phyloP scores from a whole-genome alignment of 2,329 filamentous ascomycete genomes.

The Fusarium nelsonii region DNA sequence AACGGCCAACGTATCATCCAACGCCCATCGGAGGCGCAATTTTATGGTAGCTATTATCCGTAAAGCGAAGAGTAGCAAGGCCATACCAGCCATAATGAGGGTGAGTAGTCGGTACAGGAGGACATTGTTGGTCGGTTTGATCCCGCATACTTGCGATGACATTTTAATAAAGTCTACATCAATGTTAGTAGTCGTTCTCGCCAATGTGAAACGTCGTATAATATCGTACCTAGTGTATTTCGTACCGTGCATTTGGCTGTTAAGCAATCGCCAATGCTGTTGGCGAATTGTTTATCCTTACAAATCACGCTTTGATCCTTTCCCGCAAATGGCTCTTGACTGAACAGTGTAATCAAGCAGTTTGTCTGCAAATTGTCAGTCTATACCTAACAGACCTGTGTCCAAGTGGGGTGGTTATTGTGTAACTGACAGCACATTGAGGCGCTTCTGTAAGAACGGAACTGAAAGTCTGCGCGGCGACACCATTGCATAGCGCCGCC shows the following conservation, averaged over 20 bases:
- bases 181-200: not conserved
- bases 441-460: not conserved
- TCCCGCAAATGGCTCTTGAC: not conserved
- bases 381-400: no score
- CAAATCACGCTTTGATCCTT: slow-evolving; percentile 3
- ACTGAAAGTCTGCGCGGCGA: not conserved
- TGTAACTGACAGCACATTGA: not conserved
- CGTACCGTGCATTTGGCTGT: slow-evolving; percentile 9
- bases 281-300: not conserved
- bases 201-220: rapidly evolving
- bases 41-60: not conserved
- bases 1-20: slow-evolving; percentile 6
- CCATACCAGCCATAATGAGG: not conserved
- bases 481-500: not conserved
- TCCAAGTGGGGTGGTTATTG: no score
- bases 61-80: not conserved
- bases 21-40: not conserved
- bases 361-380: not conserved
- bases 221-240: slow-evolving; percentile 5
- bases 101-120: not conserved
- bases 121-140: not conserved
- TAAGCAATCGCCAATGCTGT: slow-evolving; percentile 2
- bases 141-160: not conserved
- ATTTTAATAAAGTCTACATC: slow-evolving; percentile 22
- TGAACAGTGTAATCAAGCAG: not conserved